phyloP scores from a whole-genome alignment of 129 eudicot genomes.

The Ambrosia trifida region DNA sequence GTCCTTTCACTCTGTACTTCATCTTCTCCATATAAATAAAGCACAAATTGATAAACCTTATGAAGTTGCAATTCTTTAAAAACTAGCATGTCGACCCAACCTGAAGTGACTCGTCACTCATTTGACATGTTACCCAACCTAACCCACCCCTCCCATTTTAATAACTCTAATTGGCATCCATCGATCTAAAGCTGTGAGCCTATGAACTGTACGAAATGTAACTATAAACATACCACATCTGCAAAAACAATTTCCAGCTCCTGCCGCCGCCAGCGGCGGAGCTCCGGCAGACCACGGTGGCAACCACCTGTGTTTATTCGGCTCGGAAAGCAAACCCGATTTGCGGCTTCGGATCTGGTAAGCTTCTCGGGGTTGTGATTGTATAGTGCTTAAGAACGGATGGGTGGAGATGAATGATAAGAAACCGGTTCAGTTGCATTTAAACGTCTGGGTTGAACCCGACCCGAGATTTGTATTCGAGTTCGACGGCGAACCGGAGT shows the following conservation, averaged over 20 bases:
- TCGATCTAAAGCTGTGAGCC: background rate
- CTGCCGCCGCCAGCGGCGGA: too few relatives aligned
- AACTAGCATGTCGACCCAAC: background rate
- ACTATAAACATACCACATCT: conserved; percentile 77
- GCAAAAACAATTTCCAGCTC: conserved; percentile 90
- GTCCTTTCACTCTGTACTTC: too few relatives aligned
- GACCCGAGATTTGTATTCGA: conserved; percentile 87
- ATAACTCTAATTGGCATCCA: background rate
- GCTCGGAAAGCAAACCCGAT: conserved; percentile 18
- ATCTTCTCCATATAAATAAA: too few relatives aligned
- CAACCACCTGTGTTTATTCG: too few relatives aligned
- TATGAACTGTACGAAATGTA: background rate
- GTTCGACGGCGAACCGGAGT: conserved; percentile 89
- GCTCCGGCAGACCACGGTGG: too few relatives aligned
- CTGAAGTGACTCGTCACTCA: background rate
- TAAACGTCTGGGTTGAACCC: conserved; percentile 65
- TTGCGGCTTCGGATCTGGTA: conserved; percentile 56
- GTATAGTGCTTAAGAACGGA: conserved; percentile 56
- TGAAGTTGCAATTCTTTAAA: background rate
- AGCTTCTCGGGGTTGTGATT: conserved; percentile 47
- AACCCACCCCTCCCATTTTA: background rate
- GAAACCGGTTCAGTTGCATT: conserved; percentile 34
- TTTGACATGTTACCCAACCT: background rate
- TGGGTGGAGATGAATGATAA: conserved; percentile 51
- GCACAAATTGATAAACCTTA: background rate